These are phyloP conservation scores for Sophora flavescens DNA, from an alignment of 306 rosid genomes.

Conservation along the genomic window DNA sequence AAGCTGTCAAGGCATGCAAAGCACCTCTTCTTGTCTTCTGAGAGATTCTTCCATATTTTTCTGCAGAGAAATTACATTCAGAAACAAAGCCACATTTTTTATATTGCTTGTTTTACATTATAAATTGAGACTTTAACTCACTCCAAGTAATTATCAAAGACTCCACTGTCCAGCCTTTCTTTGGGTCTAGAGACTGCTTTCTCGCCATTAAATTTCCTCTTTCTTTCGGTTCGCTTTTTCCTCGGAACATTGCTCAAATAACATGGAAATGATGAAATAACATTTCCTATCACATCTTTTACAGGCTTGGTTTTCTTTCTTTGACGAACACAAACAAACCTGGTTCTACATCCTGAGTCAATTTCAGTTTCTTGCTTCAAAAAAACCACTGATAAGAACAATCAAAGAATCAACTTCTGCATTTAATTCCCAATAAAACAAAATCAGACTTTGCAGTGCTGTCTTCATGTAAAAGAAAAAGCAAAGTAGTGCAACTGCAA, in stretches of 20 bases:
- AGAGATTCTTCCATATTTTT: slow-evolving; percentile 67
- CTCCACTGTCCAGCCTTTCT: slow-evolving; percentile 57
- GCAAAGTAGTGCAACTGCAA: background rate
- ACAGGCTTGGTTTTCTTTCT: slow-evolving; percentile 20
- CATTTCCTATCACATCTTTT: slow-evolving; percentile 4
- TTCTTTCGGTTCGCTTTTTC: slow-evolving; percentile 47
- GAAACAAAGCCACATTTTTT: slow-evolving; percentile 24
- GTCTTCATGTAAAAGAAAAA: background rate
- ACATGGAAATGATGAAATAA: slow-evolving; percentile 5
- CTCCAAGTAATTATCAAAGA: slow-evolving; percentile 62
- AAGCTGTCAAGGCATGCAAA: slow-evolving; percentile 71
- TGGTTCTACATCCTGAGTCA: background rate
- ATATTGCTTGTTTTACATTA: background rate
- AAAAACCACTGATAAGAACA: slow-evolving; percentile 36
- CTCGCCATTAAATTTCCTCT: slow-evolving; percentile 38
- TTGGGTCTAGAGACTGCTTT: slow-evolving; percentile 38
- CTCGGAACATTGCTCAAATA: slow-evolving; percentile 41
- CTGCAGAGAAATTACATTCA: slow-evolving; percentile 55
- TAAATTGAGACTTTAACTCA: slow-evolving; percentile 52
- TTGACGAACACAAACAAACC: background rate
- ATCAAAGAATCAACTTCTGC: slow-evolving; percentile 39
- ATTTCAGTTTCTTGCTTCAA: slow-evolving; percentile 25
- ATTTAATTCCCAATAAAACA: background rate
- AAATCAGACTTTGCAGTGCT: background rate
- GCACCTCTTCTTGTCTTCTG: slow-evolving; percentile 64